These are phyloP conservation scores for Leccinum truebloodii DNA, from an alignment of 768 basidiomycete genomes.

Conservation along the genomic window DNA sequence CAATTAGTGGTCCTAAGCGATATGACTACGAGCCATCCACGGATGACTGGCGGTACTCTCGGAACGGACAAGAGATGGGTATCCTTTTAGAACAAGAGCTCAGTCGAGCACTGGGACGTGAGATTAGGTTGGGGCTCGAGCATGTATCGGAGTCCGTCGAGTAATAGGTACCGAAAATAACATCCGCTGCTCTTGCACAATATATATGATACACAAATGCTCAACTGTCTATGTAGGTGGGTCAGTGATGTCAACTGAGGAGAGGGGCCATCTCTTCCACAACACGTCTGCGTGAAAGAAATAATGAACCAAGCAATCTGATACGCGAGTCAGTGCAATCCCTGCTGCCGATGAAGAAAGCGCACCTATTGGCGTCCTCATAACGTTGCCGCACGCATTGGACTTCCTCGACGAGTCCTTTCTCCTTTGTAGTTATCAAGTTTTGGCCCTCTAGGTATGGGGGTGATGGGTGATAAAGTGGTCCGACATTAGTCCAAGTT, in stretches of 20 bases:
- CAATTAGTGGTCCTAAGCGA: slow-evolving; percentile 82
- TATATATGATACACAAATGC: slow-evolving; percentile 5
- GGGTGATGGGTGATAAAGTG: slow-evolving; percentile 6
- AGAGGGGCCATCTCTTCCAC: slow-evolving; percentile 17
- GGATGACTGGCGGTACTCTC: slow-evolving; percentile 73
- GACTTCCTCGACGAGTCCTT: slow-evolving; percentile 40
- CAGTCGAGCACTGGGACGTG: slow-evolving; percentile 37
- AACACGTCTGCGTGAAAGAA: slow-evolving; percentile 57
- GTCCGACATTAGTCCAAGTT: slow-evolving; percentile 2
- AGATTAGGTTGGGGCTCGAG: slow-evolving; percentile 35
- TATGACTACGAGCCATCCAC: slow-evolving; percentile 69
- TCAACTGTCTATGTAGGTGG: neutral
- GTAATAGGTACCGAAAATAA: slow-evolving; percentile 9
- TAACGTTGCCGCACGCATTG: slow-evolving; percentile 57
- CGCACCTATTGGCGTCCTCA: slow-evolving; percentile 64
- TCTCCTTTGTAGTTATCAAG: slow-evolving; percentile 7
- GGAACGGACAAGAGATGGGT: slow-evolving; percentile 63
- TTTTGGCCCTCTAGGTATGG: slow-evolving; percentile 2
- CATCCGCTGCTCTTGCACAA: neutral
- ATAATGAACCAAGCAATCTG: slow-evolving; percentile 64
- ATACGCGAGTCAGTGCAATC: slow-evolving; percentile 7
- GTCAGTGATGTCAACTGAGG: slow-evolving; percentile 5
- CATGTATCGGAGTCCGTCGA: slow-evolving; percentile 25
- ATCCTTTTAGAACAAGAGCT: slow-evolving; percentile 72
- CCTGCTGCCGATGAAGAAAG: neutral